A percentile compares a stretch with the other conserved stretches of the same genome.
phyloP scores from a whole-genome alignment of 2,329 filamentous ascomycete species.

The Nemania diffusa region DNA sequence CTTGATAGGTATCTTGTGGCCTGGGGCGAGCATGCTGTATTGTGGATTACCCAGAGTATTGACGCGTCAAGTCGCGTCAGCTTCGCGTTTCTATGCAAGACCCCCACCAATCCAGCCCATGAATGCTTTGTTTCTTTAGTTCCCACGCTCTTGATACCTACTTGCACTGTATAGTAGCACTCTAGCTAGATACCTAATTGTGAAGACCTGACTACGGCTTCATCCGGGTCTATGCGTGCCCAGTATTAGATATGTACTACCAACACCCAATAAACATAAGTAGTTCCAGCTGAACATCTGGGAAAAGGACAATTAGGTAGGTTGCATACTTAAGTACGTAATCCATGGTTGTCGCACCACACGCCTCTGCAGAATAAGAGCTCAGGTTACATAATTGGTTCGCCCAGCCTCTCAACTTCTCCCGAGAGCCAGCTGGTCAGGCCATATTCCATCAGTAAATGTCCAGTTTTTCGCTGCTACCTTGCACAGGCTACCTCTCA shows the following conservation, averaged over 20 bases:
- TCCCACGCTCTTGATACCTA: not conserved
- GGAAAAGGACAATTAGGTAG: not conserved
- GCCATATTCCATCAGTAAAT: slow-evolving; percentile 16
- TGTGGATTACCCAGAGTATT: not conserved
- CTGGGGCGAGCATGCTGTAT: not conserved
- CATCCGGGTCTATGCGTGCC: not conserved
- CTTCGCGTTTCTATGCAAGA: slow-evolving; percentile 39
- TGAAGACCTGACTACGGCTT: slow-evolving; percentile 13
- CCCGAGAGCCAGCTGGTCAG: slow-evolving; percentile 2
- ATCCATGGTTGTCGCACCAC: not conserved
- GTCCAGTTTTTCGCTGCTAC: not conserved
- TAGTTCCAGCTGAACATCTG: not conserved
- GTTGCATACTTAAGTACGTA: not conserved
- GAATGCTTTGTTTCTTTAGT: not conserved
- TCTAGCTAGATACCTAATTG: too few relatives aligned
- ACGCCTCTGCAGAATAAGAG: not conserved
- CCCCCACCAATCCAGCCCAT: slow-evolving; percentile 20
- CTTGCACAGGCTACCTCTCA: slow-evolving; percentile 19
- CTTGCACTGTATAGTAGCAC: slow-evolving; percentile 6
- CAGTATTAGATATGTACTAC: not conserved
- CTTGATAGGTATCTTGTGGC: not conserved
- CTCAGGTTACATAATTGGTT: not conserved
- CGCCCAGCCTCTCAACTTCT: slow-evolving; percentile 25
- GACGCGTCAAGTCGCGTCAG: slow-evolving; percentile 44
- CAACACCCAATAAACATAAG: slow-evolving; percentile 12